These are phyloP conservation scores for Nemania diffusa DNA, from an alignment of 2,329 filamentous ascomycete species.

Conservation along the genomic window DNA sequence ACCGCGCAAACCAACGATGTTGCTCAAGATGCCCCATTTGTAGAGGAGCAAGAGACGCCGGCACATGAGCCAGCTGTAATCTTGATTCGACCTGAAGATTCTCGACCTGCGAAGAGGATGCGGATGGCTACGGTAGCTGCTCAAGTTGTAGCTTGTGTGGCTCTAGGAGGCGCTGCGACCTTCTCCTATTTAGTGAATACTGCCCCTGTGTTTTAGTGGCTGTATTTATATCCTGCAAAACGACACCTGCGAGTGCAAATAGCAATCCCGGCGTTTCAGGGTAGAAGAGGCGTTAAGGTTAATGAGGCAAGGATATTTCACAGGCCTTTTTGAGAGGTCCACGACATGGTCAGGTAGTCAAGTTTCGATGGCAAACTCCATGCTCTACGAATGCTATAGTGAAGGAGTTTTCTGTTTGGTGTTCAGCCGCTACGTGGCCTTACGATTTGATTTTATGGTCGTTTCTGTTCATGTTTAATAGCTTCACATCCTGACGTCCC, in stretches of 20 bases:
- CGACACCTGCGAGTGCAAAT: background rate
- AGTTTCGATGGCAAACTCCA: background rate
- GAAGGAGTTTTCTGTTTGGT: constrained; percentile 2
- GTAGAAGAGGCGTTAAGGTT: constrained; percentile 12
- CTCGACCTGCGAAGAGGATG: constrained; percentile 46
- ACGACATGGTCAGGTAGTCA: background rate
- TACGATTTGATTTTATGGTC: constrained; percentile 19
- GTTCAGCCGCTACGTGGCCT: background rate
- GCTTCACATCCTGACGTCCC: constrained; percentile 4
- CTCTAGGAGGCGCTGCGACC: constrained; percentile 46
- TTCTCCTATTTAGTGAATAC: constrained; percentile 47
- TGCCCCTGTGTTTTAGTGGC: constrained; percentile 40
- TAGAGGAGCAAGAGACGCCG: background rate
- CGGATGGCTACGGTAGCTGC: constrained; percentile 39
- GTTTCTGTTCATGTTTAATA: constrained; percentile 20
- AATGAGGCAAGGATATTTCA: constrained; percentile 9
- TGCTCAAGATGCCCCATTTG: background rate
- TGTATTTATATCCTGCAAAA: background rate
- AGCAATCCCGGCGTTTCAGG: constrained; percentile 20
- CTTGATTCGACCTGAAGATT: constrained; percentile 7
- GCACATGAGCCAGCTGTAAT: constrained; percentile 12
- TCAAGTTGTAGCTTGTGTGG: constrained; percentile 47
- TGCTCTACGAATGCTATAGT: constrained; percentile 1
- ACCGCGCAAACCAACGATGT: background rate
- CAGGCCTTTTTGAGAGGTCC: background rate